These are phyloP conservation scores for Populus alba DNA, from an alignment of 345 rosid species.

Conservation along the genomic window DNA sequence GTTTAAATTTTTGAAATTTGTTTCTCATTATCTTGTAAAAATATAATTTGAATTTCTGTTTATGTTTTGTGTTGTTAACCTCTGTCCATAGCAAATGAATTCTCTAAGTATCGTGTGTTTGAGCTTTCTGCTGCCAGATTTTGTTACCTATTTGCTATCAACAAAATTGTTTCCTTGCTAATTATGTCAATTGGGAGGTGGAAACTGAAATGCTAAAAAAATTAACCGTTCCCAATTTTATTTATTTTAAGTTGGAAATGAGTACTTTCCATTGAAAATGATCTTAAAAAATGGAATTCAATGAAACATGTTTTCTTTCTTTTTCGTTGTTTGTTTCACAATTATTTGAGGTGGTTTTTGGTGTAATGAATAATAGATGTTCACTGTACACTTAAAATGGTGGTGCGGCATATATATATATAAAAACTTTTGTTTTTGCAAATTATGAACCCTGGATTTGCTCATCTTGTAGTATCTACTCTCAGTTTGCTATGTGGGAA, in stretches of 20 bases:
- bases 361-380: background rate
- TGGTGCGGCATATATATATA: background rate
- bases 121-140: background rate
- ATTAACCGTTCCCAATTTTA: background rate
- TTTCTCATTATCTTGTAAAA: too few relatives aligned
- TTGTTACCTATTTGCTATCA: background rate
- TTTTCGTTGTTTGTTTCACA: background rate
- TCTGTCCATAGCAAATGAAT: too few relatives aligned
- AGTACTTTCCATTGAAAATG: background rate
- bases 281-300: background rate
- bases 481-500: background rate
- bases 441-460: background rate
- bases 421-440: background rate
- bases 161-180: background rate
- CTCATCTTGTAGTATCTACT: background rate
- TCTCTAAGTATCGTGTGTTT: background rate
- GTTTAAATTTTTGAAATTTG: too few relatives aligned
- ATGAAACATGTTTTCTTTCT: background rate
- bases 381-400: background rate
- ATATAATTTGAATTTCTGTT: too few relatives aligned
- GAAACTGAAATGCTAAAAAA: background rate
- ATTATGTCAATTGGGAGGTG: background rate
- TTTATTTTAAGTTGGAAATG: background rate
- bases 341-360: background rate
- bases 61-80: too few relatives aligned